Evolutionary conservation across 225 moss, liverwort and hornwort species (phyloP), one percentile per base, ranked within the genome.

Genomic region (Polytrichum commune): DNA sequence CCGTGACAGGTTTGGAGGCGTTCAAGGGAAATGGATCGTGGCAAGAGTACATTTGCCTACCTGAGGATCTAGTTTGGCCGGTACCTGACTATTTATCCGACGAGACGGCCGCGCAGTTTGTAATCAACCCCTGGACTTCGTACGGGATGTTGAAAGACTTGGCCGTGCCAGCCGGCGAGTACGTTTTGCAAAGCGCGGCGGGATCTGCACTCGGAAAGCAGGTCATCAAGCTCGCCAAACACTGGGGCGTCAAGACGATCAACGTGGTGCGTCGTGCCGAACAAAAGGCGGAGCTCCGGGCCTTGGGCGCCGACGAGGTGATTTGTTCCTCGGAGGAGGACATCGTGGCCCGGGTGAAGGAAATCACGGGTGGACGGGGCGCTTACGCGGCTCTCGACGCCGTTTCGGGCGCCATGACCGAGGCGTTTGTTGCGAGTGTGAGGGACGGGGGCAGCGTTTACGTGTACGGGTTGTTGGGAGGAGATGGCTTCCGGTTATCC

Each of bases 161-260:
- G 22, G 27, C 68, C 54, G 80, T 77, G 35, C 84, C 84, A 4
- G 74, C 72, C 55, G 84, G 80, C 68, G 77, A 80, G 1, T 80
- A 74, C 53, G n/a, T 84, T 1, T 29, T 84, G 32, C 80, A 80
- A 30, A 84, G 80, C 63, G 84, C 84, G 10, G 84, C 84, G 1
- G 75, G 80, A 9, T 84, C 84, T n/a, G 72, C 77, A 0, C 5
- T 81, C 4, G 84, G 80, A 56, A 81, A 75, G 77, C 84, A 84
- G 73, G 18, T 84, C 62, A 57, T 84, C 69, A 4, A 69, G 53
- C 80, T 84, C 22, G 77, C 77, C 62, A 84, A 81, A 54, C 80
- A 75, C 33, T 75, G 55, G 28, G 84, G 77, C 65, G 24, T 84
- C 30, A 84, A 84, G 68, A 84, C 77, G 4, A 80, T 80, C 74